Conservation (phyloP, 2,329 filamentous ascomycete genomes). For the Fusarium robinianum region DNA sequence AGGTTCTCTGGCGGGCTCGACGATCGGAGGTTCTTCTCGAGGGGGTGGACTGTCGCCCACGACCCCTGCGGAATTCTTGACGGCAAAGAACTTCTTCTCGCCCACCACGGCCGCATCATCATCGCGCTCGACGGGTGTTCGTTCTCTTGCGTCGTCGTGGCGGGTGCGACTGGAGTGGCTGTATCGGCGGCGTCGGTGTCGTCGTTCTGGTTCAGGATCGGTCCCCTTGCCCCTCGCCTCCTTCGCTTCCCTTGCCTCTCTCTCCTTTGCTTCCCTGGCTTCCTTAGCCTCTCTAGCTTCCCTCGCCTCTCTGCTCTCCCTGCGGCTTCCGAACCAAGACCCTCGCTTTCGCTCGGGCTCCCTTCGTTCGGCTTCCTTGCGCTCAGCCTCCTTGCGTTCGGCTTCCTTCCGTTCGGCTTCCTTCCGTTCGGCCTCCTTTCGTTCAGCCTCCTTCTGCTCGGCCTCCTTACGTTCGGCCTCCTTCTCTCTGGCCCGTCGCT, state of each 20-base stretch:
- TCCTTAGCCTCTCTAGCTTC: conserved; percentile 4
- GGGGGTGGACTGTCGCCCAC: conserved; percentile 34
- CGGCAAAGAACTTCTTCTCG: conserved; percentile 49
- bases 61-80: conserved; percentile 46
- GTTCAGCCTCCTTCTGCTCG: conserved; percentile 37
- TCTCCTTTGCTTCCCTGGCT: conserved; percentile 1
- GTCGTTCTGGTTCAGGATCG: conserved; percentile 28
- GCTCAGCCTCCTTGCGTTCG: no score
- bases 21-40: conserved; percentile 27
- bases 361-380: conserved; percentile 24
- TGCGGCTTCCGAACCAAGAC: conserved; percentile 15
- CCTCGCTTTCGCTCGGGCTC: conserved; percentile 32
- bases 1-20: conserved; percentile 28
- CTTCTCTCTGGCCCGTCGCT: conserved; percentile 34
- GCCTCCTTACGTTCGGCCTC: no score
- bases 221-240: conserved; percentile 41
- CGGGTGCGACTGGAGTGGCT: conserved; percentile 45
- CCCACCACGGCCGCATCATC: conserved; percentile 29
- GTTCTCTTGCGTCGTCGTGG: conserved; percentile 39
- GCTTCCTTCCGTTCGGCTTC: no score
- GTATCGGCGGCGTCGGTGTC: conserved; percentile 47
- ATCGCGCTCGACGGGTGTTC: conserved; percentile 32
- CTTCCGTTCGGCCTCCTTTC: no score
- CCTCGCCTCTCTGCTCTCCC: conserved; percentile 9
- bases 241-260: conserved; percentile 14